phyloP scores from a whole-genome alignment of 1,139 yeast genomes.

The Taiozyma sp. region DNA sequence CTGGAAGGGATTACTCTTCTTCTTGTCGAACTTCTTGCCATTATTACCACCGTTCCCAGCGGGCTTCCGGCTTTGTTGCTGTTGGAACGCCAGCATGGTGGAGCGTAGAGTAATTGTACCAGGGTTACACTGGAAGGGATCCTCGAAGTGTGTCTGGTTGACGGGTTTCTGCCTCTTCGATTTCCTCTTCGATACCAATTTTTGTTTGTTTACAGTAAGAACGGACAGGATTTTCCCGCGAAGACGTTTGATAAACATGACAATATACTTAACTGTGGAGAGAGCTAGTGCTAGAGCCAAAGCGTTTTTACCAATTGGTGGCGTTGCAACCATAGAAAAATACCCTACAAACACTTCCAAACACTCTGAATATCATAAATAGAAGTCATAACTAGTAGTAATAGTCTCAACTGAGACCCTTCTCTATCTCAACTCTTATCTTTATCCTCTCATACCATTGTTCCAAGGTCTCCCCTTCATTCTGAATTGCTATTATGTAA shows the following conservation, averaged over 20 bases:
- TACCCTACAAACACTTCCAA: no score
- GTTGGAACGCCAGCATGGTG: not conserved
- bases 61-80: not conserved
- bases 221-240: not conserved
- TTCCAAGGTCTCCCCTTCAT: slow-evolving; percentile 36
- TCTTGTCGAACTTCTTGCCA: not conserved
- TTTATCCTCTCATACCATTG: slow-evolving; percentile 57
- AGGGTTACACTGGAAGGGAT: not conserved
- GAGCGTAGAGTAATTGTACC: not conserved
- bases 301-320: no score
- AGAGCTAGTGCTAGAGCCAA: no score
- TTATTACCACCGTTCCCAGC: not conserved
- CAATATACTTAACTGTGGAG: no score
- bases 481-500: slow-evolving; percentile 56
- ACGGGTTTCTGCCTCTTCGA: not conserved
- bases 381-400: not conserved
- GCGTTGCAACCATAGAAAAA: no score
- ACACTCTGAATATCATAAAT: no score
- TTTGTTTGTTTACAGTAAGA: not conserved
- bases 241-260: not conserved
- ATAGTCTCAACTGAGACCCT: slow-evolving; percentile 20
- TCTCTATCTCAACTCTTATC: slow-evolving; percentile 42
- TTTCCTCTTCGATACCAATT: not conserved
- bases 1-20: slow-evolving; percentile 6
- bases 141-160: not conserved